Percentiles rank a stretch among this genome's conserved stretches.
phyloP scores from a whole-genome alignment of 805 yeast species.

The Candida hungchunana region DNA sequence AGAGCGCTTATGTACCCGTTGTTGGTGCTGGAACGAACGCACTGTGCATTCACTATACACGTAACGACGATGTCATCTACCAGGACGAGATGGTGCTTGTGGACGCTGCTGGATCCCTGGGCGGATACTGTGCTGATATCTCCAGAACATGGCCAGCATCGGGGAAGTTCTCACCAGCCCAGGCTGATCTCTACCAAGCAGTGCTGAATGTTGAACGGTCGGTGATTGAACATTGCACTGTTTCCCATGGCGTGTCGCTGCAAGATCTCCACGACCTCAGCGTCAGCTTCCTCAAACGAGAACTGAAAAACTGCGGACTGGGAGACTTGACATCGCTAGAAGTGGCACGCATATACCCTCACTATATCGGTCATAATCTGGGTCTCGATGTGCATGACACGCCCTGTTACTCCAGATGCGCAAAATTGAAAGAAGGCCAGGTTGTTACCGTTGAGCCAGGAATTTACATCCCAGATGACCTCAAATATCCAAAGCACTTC shows the following conservation, averaged over 20 bases:
- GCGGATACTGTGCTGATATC: slow-evolving; percentile 94
- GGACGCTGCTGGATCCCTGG: slow-evolving; percentile 91
- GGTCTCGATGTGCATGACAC: slow-evolving; percentile 90
- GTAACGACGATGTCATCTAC: slow-evolving; percentile 79
- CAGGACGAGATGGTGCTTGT: slow-evolving; percentile 82
- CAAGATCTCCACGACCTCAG: slow-evolving; percentile 75
- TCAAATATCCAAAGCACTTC: slow-evolving; percentile 69
- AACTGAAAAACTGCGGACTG: slow-evolving; percentile 72
- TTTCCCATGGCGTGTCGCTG: slow-evolving; percentile 45
- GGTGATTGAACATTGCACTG: slow-evolving; percentile 70
- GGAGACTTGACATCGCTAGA: slow-evolving; percentile 45
- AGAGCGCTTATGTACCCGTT: slow-evolving; percentile 89
- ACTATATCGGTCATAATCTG: slow-evolving; percentile 90
- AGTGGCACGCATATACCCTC: slow-evolving; percentile 69
- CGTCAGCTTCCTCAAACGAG: slow-evolving; percentile 52
- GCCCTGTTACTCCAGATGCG: slow-evolving; percentile 57
- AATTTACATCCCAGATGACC: slow-evolving; percentile 73
- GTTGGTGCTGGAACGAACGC: slow-evolving; percentile 94
- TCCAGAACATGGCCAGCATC: slow-evolving; percentile 94
- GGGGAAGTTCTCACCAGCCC: slow-evolving; percentile 71
- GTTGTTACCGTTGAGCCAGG: slow-evolving; percentile 97
- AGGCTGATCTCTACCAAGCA: slow-evolving; percentile 82
- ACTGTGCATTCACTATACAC: slow-evolving; percentile 86
- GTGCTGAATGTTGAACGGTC: slow-evolving; percentile 77
- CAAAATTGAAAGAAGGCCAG: slow-evolving; percentile 58